Percentiles rank a stretch among this genome's conserved stretches.
Conservation (phyloP, 352 stramenopile genomes). For the Pythium scleroteichum region DNA sequence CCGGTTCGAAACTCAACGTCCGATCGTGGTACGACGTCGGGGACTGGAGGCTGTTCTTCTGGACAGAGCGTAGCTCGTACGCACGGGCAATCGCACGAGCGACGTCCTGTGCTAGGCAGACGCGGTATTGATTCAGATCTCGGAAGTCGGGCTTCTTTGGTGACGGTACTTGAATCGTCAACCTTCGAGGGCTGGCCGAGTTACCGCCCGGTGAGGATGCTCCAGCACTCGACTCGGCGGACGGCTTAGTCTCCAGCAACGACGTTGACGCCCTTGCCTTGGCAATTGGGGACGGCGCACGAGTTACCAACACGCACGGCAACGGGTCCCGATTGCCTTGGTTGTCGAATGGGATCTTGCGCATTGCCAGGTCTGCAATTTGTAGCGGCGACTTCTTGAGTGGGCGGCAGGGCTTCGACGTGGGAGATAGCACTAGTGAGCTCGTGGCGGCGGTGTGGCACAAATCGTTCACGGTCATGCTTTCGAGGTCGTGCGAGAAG, state of each 20-base stretch:
- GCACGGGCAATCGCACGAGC: slow-evolving; percentile 39
- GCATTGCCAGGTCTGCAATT: slow-evolving; percentile 62
- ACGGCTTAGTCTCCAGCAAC: not conserved
- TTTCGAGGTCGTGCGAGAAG: slow-evolving; percentile 34
- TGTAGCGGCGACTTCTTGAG: slow-evolving; percentile 56
- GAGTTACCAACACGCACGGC: slow-evolving; percentile 42
- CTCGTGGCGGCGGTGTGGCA: slow-evolving; percentile 41
- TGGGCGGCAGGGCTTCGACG: slow-evolving; percentile 44
- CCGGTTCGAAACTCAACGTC: slow-evolving; percentile 25
- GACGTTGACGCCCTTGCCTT: not conserved
- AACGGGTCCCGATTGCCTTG: slow-evolving; percentile 58
- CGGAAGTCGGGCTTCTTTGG: slow-evolving; percentile 16
- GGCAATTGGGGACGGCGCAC: not conserved
- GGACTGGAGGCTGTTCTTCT: slow-evolving; percentile 18
- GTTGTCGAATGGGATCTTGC: slow-evolving; percentile 62
- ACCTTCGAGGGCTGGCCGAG: not conserved
- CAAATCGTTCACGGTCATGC: slow-evolving; percentile 70
- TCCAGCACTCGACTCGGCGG: not conserved
- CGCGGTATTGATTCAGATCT: slow-evolving; percentile 23
- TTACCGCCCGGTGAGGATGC: not conserved
- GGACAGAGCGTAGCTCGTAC: slow-evolving; percentile 27
- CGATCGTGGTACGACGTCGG: slow-evolving; percentile 2
- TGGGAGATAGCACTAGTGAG: slow-evolving; percentile 43
- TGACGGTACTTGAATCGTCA: slow-evolving; percentile 25
- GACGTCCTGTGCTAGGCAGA: slow-evolving; percentile 43